Evolutionary conservation across 2,329 filamentous ascomycete genomes (phyloP), one percentile per base, ranked within the genome.

Genomic region (Colletotrichum tropicicola): DNA sequence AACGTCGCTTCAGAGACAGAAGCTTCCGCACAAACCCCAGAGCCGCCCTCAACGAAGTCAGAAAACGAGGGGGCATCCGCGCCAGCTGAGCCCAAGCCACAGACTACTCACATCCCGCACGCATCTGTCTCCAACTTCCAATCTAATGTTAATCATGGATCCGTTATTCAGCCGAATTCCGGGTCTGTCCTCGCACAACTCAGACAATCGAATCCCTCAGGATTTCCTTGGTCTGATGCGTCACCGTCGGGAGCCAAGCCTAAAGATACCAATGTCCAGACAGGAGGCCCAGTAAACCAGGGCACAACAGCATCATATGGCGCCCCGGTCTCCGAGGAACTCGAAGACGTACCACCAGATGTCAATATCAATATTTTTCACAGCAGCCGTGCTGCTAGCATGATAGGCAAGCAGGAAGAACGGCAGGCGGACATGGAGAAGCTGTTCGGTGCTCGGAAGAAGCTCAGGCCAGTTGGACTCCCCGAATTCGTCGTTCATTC

Each of bases 311-410:
- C 53, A 35, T 15, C 44, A 23, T 54, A 54, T 23, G 43, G 59
- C 13, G 45, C 45, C 3, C 53, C 55, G 25, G 30, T 27, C 19
- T 25, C 60, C 8, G 65, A 65, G 13, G 73, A 71, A 28, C 71
- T 73, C 25, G 70, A 77, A 9, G 77, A 80, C 30, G 67, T 79
- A 1, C 81, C 82, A 3, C 68, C 74, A 0, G 81, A 73, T 23
- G 71, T 84, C 21, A 77, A 85, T 57, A 69, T 85, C 53, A 81
- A 83, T 51, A 71, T 86, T 19, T 87, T 87, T 58, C 82, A 82
- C 61, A 84, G 83, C 2, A 71, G 69, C 13, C 75, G 77, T 25
- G 83, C 81, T 3, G 82, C 83, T 2, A 79, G 79, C 44, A 76
- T 86, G 7, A 57, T 86, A n/a, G 65, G 62, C 7, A 65, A 56